Percentiles rank a stretch among this genome's conserved stretches.
Evolutionary conservation across 192 early-diverging fungal species (phyloP).

Genomic region (Dissophora ornata): DNA sequence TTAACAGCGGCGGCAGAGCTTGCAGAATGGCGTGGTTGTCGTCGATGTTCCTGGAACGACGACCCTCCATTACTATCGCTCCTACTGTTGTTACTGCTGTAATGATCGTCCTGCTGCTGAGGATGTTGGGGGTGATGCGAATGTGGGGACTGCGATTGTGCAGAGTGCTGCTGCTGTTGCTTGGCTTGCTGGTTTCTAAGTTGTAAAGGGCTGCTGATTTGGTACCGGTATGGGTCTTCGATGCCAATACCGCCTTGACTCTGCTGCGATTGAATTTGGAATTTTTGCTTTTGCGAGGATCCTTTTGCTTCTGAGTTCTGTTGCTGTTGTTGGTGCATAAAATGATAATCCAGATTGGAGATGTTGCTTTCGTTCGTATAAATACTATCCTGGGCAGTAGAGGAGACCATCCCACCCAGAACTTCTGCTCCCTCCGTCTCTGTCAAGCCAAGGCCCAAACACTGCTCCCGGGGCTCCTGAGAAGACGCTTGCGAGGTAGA

Average conservation of each 20-base stretch:
- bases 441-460: slow-evolving; percentile 1
- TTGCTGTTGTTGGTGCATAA: neutral
- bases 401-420: neutral
- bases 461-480: neutral
- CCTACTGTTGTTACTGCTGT: neutral
- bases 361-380: neutral
- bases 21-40: neutral
- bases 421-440: neutral
- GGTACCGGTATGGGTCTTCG: slow-evolving; percentile 24
- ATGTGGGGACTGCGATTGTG: neutral
- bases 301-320: neutral
- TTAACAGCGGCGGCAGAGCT: neutral
- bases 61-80: neutral
- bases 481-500: neutral
- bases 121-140: neutral
- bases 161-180: slow-evolving; percentile 10
- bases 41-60: neutral
- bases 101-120: slow-evolving; percentile 20
- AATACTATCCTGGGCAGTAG: neutral
- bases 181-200: slow-evolving; percentile 26
- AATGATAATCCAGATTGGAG: neutral
- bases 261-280: neutral
- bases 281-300: neutral
- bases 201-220: slow-evolving; percentile 17
- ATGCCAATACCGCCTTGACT: neutral